These are phyloP conservation scores for Pyropia yezoensis DNA, from an alignment of 23 red algal species.

Conservation along the genomic window DNA sequence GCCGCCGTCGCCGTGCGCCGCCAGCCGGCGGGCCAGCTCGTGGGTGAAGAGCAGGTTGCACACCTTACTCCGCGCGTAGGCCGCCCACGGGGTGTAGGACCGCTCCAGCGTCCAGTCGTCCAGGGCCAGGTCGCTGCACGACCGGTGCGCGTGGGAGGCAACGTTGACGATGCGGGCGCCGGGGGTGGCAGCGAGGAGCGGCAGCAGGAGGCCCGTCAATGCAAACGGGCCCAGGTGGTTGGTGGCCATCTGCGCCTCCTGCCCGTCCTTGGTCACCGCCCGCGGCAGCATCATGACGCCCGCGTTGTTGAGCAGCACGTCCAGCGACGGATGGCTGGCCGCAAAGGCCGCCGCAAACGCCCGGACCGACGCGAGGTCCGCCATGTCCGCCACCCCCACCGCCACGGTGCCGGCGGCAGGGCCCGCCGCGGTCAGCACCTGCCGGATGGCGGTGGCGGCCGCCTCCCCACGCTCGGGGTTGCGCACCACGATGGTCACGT, in stretches of 20 bases:
- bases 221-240: conserved; percentile 33
- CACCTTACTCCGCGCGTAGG: conserved; percentile 20
- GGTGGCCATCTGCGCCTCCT: conserved; percentile 26
- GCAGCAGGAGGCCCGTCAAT: conserved; percentile 15
- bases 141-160: conserved; percentile 12
- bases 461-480: not conserved
- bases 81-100: conserved; percentile 12
- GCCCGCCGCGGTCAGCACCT: not conserved
- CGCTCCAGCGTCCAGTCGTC: conserved; percentile 10
- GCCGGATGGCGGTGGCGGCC: not conserved
- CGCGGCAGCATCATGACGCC: conserved; percentile 19
- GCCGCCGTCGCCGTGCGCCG: no score
- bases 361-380: conserved; percentile 18
- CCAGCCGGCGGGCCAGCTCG: conserved; percentile 7
- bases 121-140: not conserved
- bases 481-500: not conserved
- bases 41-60: conserved; percentile 15
- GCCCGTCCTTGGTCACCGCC: not conserved
- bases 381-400: conserved; percentile 1
- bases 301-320: conserved; percentile 24
- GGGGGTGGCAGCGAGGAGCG: conserved; percentile 1
- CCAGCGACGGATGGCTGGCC: conserved; percentile 2
- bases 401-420: not conserved
- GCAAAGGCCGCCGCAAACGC: conserved; percentile 13
- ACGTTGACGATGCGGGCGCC: conserved; percentile 17